Percentiles rank a stretch among this genome's conserved stretches.
Evolutionary conservation across 225 moss, liverwort and hornwort genomes (phyloP).

Genomic region (Marchantia paleacea): DNA sequence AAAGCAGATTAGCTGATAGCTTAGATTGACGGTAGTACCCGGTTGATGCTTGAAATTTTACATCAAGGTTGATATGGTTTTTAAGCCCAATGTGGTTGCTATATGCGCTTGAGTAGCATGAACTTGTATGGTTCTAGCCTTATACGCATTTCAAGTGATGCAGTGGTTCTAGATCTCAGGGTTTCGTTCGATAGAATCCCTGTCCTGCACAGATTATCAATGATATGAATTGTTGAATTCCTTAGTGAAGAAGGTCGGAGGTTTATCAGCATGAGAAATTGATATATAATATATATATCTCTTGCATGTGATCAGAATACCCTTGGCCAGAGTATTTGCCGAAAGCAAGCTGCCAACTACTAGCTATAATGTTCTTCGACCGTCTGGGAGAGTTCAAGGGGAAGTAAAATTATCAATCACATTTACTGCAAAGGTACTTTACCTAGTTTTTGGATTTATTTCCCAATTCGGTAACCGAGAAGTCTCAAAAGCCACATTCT

Average conservation of each 20-base stretch:
- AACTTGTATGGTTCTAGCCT: too few species aligned
- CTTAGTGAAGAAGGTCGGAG: neutral
- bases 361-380: slow-evolving; percentile 42
- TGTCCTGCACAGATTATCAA: too few species aligned
- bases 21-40: too few species aligned
- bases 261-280: neutral
- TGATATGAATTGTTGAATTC: too few species aligned
- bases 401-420: slow-evolving; percentile 50
- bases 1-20: too few species aligned
- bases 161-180: too few species aligned
- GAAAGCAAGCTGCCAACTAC: slow-evolving; percentile 52
- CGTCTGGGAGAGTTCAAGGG: slow-evolving; percentile 39
- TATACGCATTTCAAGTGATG: neutral
- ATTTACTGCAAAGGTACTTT: slow-evolving; percentile 46
- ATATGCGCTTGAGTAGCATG: too few species aligned
- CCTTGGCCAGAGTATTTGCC: slow-evolving; percentile 44
- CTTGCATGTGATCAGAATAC: slow-evolving; percentile 32
- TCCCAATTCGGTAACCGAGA: neutral
- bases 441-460: neutral
- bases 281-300: neutral
- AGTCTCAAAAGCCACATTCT: neutral
- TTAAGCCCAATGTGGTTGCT: too few species aligned
- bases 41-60: too few species aligned
- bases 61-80: too few species aligned
- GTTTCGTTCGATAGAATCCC: neutral